These are phyloP conservation scores for Phycomyces blakesleeanus DNA, from an alignment of 192 early-diverging fungal genomes.

Conservation along the genomic window DNA sequence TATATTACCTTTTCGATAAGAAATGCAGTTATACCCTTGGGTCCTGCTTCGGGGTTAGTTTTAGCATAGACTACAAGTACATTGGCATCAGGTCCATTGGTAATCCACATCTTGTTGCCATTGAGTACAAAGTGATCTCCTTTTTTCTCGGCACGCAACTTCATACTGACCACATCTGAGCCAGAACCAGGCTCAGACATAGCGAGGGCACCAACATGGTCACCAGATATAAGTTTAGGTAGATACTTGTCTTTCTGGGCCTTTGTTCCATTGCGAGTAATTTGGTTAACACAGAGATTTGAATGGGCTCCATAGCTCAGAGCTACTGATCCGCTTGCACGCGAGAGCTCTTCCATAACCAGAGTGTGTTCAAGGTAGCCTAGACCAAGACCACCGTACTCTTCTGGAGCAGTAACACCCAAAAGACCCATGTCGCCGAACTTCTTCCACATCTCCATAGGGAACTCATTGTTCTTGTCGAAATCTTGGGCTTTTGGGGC, in stretches of 20 bases:
- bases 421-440: slow-evolving; percentile 94
- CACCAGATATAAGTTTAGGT: slow-evolving; percentile 83
- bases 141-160: slow-evolving; percentile 73
- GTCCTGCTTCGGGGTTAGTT: slow-evolving; percentile 73
- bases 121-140: slow-evolving; percentile 84
- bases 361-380: slow-evolving; percentile 90
- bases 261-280: slow-evolving; percentile 84
- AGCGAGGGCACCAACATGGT: slow-evolving; percentile 86
- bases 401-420: slow-evolving; percentile 83
- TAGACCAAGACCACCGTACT: slow-evolving; percentile 85
- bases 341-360: slow-evolving; percentile 90
- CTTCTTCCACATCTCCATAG: slow-evolving; percentile 96
- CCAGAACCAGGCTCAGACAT: slow-evolving; percentile 92
- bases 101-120: slow-evolving; percentile 96
- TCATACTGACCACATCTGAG: slow-evolving; percentile 93
- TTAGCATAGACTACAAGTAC: slow-evolving; percentile 92
- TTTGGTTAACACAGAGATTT: slow-evolving; percentile 97
- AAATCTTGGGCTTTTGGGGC: slow-evolving; percentile 75
- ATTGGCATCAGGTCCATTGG: slow-evolving; percentile 90
- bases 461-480: slow-evolving; percentile 84
- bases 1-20: slow-evolving; percentile 83
- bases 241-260: slow-evolving; percentile 88
- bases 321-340: slow-evolving; percentile 86
- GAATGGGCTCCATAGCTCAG: slow-evolving; percentile 94
- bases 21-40: slow-evolving; percentile 93